Conservation (phyloP, 2,329 filamentous ascomycete genomes). For the Coniochaeta ligniaria region DNA sequence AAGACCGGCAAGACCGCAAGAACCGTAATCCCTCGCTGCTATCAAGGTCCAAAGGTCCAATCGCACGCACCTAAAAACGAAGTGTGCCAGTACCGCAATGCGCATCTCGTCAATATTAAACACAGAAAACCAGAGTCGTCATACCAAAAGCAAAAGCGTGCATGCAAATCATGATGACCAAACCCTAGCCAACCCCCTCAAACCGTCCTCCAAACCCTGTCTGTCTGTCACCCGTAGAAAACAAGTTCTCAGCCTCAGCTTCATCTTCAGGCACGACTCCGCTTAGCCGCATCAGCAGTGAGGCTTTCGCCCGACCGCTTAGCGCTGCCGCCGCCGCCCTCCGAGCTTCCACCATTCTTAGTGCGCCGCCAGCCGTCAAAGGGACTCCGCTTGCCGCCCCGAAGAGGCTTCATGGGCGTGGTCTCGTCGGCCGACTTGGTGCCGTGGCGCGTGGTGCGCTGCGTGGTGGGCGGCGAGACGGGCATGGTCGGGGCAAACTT, state of each 20-base stretch:
- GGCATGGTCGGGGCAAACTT: conserved; percentile 40
- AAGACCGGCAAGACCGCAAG: neutral
- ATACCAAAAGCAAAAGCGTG: neutral
- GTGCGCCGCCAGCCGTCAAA: conserved; percentile 64
- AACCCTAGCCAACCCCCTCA: neutral
- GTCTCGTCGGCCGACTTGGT: conserved; percentile 38
- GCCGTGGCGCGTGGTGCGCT: conserved; percentile 49
- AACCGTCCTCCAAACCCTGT: conserved; percentile 2
- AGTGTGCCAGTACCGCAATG: neutral
- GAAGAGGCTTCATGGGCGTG: conserved; percentile 32
- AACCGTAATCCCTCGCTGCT: neutral
- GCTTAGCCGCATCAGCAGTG: conserved; percentile 29
- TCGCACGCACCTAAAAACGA: too few species aligned
- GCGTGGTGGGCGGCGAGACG: conserved; percentile 53
- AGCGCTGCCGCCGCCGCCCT: conserved; percentile 28
- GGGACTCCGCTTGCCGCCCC: conserved; percentile 38
- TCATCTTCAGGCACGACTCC: conserved; percentile 22
- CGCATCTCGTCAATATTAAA: neutral
- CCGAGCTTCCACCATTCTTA: conserved; percentile 44
- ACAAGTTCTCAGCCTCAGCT: neutral
- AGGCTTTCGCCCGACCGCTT: conserved; percentile 35
- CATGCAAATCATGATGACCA: neutral
- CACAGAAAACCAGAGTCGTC: neutral
- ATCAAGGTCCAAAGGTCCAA: neutral
- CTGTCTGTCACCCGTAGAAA: conserved; percentile 1